Conservation (phyloP, 2,329 filamentous ascomycete species). For the Alternaria sp. region DNA sequence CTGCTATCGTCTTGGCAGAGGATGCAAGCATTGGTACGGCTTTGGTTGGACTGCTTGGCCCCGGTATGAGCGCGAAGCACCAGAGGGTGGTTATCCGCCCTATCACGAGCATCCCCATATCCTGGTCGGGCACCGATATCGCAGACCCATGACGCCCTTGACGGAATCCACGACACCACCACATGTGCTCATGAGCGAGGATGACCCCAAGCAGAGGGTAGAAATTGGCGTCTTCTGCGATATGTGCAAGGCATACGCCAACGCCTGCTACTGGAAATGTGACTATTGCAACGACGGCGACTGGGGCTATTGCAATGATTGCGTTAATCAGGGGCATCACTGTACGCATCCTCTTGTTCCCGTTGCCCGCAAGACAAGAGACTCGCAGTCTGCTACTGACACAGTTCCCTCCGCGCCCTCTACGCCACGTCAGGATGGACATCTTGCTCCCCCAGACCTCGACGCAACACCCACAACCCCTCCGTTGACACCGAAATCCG, state of each 20-base stretch:
- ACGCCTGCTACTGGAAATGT: constrained; percentile 90
- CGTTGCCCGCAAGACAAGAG: constrained; percentile 64
- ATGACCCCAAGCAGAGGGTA: constrained; percentile 71
- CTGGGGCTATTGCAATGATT: constrained; percentile 91
- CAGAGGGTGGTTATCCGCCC: constrained; percentile 50
- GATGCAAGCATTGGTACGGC: constrained; percentile 87
- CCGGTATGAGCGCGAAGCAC: constrained; percentile 63
- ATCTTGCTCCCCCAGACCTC: constrained; percentile 32
- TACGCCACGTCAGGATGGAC: constrained; percentile 23
- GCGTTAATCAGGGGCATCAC: constrained; percentile 79
- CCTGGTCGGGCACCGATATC: constrained; percentile 56
- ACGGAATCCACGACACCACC: constrained; percentile 29
- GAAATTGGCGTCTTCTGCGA: constrained; percentile 86
- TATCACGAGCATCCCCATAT: constrained; percentile 59
- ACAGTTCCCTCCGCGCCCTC: constrained; percentile 21
- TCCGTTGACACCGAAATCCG: constrained; percentile 50
- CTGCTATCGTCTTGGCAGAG: constrained; percentile 78
- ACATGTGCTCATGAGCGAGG: constrained; percentile 58
- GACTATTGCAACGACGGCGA: constrained; percentile 86
- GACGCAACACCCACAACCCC: constrained; percentile 43
- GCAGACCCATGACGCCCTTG: constrained; percentile 33
- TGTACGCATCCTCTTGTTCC: constrained; percentile 85
- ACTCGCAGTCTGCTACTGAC: constrained; percentile 10
- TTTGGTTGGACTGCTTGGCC: constrained; percentile 76
- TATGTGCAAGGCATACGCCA: constrained; percentile 73